A percentile compares a stretch with the other conserved stretches of the same genome.
Conservation (phyloP, 2,329 filamentous ascomycete species). For the Paecilomyces niveus region DNA sequence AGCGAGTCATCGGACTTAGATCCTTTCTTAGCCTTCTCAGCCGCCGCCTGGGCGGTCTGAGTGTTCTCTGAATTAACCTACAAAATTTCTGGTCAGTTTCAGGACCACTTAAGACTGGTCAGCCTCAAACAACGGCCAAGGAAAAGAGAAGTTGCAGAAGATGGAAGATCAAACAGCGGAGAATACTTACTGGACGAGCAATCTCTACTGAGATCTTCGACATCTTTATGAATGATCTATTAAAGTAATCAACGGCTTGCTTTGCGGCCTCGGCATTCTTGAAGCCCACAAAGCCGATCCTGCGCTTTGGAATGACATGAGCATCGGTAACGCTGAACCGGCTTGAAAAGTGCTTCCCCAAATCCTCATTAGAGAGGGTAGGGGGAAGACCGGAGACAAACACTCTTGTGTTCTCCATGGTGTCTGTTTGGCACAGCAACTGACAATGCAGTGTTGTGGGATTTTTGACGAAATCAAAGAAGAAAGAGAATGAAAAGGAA, state of each 20-base stretch:
- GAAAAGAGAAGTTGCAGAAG: slow-evolving; percentile 13
- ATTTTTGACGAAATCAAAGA: slow-evolving; percentile 10
- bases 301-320: slow-evolving; percentile 79
- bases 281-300: slow-evolving; percentile 95
- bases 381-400: slow-evolving; percentile 72
- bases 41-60: slow-evolving; percentile 14
- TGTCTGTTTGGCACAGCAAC: slow-evolving; percentile 18
- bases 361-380: slow-evolving; percentile 73
- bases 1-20: slow-evolving; percentile 13
- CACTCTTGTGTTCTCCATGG: slow-evolving; percentile 70
- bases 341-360: slow-evolving; percentile 80
- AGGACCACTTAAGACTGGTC: slow-evolving; percentile 21
- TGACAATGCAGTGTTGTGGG: slow-evolving; percentile 4
- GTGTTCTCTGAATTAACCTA: slow-evolving; percentile 34
- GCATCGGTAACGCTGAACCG: slow-evolving; percentile 78
- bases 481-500: slow-evolving; percentile 8
- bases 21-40: slow-evolving; percentile 13
- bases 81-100: slow-evolving; percentile 30
- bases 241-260: slow-evolving; percentile 87
- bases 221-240: slow-evolving; percentile 91
- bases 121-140: slow-evolving; percentile 16
- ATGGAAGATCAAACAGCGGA: background rate
- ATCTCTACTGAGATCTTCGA: slow-evolving; percentile 87
- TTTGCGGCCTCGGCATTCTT: slow-evolving; percentile 72
- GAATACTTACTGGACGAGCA: slow-evolving; percentile 63